Percentiles rank a stretch among this genome's conserved stretches.
These are phyloP conservation scores for Fraxinus angustifolia DNA, from an alignment of 305 asterid species.

Conservation along the genomic window DNA sequence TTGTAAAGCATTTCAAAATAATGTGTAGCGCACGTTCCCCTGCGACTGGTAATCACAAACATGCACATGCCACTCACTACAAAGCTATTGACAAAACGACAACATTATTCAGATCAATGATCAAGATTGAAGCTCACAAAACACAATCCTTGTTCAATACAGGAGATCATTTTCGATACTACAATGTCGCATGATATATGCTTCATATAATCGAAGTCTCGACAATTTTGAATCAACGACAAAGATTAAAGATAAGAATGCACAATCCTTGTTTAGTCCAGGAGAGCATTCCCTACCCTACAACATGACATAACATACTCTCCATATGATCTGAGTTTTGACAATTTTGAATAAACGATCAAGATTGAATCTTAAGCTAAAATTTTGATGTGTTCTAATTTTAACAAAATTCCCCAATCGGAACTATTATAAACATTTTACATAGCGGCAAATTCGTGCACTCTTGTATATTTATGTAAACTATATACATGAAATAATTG, in stretches of 20 bases:
- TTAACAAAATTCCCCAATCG: background rate
- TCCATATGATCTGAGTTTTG: background rate
- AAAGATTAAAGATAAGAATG: background rate
- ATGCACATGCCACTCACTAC: background rate
- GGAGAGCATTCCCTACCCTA: background rate
- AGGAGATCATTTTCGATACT: background rate
- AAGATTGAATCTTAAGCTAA: background rate
- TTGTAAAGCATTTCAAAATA: too few relatives aligned
- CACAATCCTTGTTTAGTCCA: background rate
- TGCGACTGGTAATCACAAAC: background rate
- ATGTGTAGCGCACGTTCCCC: background rate
- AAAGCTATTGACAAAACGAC: background rate
- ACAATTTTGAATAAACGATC: background rate
- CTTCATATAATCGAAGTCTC: background rate
- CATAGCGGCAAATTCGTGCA: background rate
- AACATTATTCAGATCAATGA: background rate
- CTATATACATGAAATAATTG: slow-evolving; percentile 47
- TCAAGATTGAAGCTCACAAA: background rate
- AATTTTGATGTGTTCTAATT: background rate
- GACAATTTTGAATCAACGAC: background rate
- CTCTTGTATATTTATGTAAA: slow-evolving; percentile 5
- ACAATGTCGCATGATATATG: background rate
- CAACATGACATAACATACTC: background rate
- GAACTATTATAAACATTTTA: background rate
- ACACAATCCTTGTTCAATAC: background rate